These are phyloP conservation scores for Rhododendron mucronatum DNA, from an alignment of 148 eudicot genomes.

Conservation along the genomic window DNA sequence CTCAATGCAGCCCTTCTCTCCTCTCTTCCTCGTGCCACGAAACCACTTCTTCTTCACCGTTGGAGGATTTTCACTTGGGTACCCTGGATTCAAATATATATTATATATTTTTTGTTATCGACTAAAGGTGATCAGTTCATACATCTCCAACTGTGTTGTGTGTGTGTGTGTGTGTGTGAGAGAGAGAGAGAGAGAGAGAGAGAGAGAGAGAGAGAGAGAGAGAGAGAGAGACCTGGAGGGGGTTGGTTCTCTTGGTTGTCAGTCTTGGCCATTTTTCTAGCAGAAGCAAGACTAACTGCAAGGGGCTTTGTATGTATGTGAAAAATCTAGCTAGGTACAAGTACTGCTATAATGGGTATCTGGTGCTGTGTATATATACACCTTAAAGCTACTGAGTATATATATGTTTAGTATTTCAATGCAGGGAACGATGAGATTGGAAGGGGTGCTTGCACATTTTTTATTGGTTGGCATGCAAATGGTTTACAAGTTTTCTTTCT, in stretches of 20 bases:
- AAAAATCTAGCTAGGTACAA: neutral
- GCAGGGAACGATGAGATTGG: neutral
- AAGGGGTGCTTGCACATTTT: neutral
- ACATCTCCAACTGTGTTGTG: no score
- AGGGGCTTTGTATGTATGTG: neutral
- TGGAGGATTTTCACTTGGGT: conserved; percentile 46
- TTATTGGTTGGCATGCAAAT: neutral
- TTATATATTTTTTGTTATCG: no score
- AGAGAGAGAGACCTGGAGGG: conserved; percentile 33
- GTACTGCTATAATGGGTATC: neutral
- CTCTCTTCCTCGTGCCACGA: neutral
- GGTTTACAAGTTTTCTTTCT: neutral
- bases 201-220: neutral
- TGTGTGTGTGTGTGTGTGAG: no score
- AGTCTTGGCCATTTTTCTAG: conserved; percentile 17
- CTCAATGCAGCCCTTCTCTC: conserved; percentile 70
- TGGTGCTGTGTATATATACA: neutral
- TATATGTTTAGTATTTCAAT: neutral
- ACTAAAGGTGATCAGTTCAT: neutral
- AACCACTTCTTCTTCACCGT: conserved; percentile 26
- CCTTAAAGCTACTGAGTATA: neutral
- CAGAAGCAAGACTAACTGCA: neutral
- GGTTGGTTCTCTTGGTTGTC: conserved; percentile 38
- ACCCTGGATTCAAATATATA: conserved; percentile 26
- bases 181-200: no score